Evolutionary conservation across 495 filamentous ascomycete species (phyloP), one percentile per base, ranked within the genome.

Genomic region (Cercophora scortea): DNA sequence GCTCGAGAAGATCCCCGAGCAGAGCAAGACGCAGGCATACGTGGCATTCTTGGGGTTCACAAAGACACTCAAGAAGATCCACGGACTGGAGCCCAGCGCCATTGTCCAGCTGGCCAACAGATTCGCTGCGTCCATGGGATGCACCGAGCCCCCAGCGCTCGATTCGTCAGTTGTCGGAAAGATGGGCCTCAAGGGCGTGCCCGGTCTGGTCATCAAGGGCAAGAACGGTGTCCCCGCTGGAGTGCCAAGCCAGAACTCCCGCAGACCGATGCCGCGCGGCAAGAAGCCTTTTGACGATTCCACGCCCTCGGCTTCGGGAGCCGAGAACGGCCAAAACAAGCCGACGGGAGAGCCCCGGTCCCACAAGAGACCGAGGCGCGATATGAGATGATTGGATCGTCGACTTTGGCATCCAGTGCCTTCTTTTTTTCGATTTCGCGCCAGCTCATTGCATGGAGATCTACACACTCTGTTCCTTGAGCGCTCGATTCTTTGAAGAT

Each of bases 141-240:
- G 52, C 35, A 50, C 43, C 8, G 56, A 58, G 41, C 41, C 52
- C 13, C 64, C 64, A 2, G 42, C 17, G 18, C 41, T 65, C 10
- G 50, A 47, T 41, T 10, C 53, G 11, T 43, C 25, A 8, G 50
- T 45, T 2, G 55, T 67, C 18, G 49, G 53, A 33, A 67, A 62
- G 64, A 67, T 67, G 64, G 64, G 64, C 6, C 56, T 67, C 45
- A 58, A 59, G 53, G 61, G 61, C 42, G 64, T 67, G 41, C 57
- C 61, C n/a, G 64, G 64, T 4, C 18, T 67, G 32, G 38, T 25
- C 9, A 47, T 59, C 16, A 33, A 45, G 11, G 52, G 46, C 18
- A 53, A 42, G 35, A 41, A 7, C n/a, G 51, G 19, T 32, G 43
- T 32, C 3, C 43, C 43, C 9, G 10, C 10, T 17, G 13, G 9